Conservation (phyloP, 2,329 filamentous ascomycete species). For the Phialophora chinensis region DNA sequence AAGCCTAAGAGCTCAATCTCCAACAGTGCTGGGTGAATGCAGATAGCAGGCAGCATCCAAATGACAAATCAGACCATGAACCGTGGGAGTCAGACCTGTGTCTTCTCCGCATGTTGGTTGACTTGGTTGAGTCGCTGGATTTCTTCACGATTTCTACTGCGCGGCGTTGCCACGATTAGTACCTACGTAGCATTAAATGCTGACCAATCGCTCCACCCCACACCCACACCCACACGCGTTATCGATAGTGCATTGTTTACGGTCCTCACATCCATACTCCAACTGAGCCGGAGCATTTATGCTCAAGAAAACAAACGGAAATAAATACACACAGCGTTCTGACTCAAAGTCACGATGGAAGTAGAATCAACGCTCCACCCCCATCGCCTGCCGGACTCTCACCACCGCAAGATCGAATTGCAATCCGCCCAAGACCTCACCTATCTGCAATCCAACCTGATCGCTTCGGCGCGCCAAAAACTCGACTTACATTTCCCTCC, state of each 20-base stretch:
- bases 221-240: not conserved
- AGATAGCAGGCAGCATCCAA: constrained; percentile 10
- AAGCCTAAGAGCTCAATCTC: not conserved
- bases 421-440: constrained; percentile 57
- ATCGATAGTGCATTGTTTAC: constrained; percentile 10
- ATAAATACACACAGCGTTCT: not conserved
- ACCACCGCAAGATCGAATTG: constrained; percentile 59
- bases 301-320: not conserved
- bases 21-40: not conserved
- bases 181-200: not conserved
- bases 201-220: not conserved
- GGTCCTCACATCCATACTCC: not conserved
- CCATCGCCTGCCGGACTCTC: constrained; percentile 69
- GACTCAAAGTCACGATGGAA: constrained; percentile 57
- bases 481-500: constrained; percentile 56
- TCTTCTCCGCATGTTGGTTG: not conserved
- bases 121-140: not conserved
- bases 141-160: not conserved
- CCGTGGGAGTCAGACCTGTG: not conserved
- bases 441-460: constrained; percentile 55
- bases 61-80: not conserved
- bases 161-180: not conserved
- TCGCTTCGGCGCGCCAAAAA: constrained; percentile 53
- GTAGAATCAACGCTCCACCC: constrained; percentile 97
- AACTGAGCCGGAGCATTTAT: not conserved